Conservation (phyloP, 768 basidiomycete genomes). For the Tulasnella sp. region DNA sequence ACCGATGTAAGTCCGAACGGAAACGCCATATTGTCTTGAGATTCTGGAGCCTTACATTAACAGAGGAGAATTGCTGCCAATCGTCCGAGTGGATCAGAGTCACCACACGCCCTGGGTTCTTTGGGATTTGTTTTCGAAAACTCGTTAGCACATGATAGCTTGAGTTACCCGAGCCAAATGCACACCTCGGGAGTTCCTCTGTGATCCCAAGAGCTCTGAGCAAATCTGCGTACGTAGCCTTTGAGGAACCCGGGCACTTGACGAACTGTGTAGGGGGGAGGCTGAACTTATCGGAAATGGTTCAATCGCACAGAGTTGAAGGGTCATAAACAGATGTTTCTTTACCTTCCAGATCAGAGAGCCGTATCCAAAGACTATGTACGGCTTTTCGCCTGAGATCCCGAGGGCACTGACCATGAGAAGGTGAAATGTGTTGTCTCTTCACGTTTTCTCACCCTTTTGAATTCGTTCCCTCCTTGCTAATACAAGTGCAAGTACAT, state of each 20-base stretch:
- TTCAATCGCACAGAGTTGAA: slow-evolving; percentile 34
- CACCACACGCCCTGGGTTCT: slow-evolving; percentile 83
- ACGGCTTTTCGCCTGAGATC: slow-evolving; percentile 35
- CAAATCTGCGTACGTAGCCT: slow-evolving; percentile 82
- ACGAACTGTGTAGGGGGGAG: slow-evolving; percentile 64
- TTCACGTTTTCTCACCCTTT: too few relatives aligned
- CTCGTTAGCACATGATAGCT: too few relatives aligned
- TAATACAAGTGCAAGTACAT: too few relatives aligned
- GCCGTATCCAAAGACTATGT: slow-evolving; percentile 85
- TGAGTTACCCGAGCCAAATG: too few relatives aligned
- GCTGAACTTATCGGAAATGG: slow-evolving; percentile 46
- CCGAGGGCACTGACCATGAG: too few relatives aligned
- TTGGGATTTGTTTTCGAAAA: neutral
- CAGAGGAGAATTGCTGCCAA: slow-evolving; percentile 60
- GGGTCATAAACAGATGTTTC: neutral
- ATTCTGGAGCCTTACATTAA: slow-evolving; percentile 38
- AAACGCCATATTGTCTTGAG: neutral
- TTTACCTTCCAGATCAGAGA: slow-evolving; percentile 83
- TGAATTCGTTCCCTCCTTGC: too few relatives aligned
- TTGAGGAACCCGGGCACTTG: slow-evolving; percentile 75
- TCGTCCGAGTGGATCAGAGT: slow-evolving; percentile 81
- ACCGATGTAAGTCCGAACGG: slow-evolving; percentile 15
- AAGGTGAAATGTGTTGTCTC: too few relatives aligned
- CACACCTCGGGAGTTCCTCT: slow-evolving; percentile 74
- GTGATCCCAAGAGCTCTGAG: slow-evolving; percentile 55